Conservation (phyloP, 2,329 filamentous ascomycete species). For the Ceratocystis variospora region DNA sequence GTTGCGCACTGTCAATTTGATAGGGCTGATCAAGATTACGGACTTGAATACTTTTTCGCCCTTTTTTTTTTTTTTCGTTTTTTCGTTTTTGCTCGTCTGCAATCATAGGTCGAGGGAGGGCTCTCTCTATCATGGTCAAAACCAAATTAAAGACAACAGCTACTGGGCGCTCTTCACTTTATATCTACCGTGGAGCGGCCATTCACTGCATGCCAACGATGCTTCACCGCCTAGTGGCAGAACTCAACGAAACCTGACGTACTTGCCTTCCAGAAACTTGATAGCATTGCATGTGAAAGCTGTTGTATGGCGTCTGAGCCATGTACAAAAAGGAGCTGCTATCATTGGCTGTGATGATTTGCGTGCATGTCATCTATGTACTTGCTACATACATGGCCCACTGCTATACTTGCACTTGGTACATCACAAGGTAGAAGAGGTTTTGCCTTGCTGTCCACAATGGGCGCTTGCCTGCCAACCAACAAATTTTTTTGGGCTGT, state of each 20-base stretch:
- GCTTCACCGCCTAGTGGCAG: constrained; percentile 17
- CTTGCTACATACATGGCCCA: not conserved
- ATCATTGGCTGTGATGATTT: not conserved
- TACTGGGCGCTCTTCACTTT: not conserved
- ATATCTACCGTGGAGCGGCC: not conserved
- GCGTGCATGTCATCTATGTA: too few relatives aligned
- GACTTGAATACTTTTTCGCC: not conserved
- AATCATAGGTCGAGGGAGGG: too few relatives aligned
- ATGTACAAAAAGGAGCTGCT: not conserved
- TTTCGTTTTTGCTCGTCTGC: too few relatives aligned
- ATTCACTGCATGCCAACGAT: not conserved
- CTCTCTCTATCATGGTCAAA: too few relatives aligned
- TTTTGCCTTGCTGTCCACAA: constrained; percentile 4
- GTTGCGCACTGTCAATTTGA: too few relatives aligned
- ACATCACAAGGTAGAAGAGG: not conserved
- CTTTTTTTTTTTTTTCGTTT: too few relatives aligned
- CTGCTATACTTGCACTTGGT: not conserved
- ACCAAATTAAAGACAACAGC: too few relatives aligned
- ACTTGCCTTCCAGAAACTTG: not conserved
- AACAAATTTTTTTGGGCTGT: constrained; percentile 3
- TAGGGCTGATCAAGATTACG: not conserved
- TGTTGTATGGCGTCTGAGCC: not conserved
- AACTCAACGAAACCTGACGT: constrained; percentile 15
- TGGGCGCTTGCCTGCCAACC: not conserved
- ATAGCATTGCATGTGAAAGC: not conserved